Evolutionary conservation across 2,329 filamentous ascomycete genomes (phyloP).

Genomic region (Calonectria hawksworthii): DNA sequence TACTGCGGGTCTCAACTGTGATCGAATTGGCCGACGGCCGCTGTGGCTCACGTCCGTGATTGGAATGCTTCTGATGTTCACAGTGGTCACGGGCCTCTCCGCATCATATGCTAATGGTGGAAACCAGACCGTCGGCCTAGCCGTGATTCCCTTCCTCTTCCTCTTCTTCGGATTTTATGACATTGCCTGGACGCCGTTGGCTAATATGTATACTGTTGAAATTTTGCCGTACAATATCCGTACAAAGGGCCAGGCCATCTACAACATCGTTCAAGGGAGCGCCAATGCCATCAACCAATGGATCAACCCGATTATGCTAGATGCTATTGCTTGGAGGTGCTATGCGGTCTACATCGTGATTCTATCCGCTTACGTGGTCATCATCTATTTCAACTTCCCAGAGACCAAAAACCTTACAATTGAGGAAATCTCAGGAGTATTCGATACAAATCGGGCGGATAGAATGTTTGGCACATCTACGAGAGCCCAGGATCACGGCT

Average conservation of each 20-base stretch:
- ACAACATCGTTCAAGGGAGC: neutral
- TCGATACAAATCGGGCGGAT: neutral
- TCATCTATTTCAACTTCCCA: neutral
- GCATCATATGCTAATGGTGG: neutral
- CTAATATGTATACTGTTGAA: neutral
- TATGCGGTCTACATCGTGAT: neutral
- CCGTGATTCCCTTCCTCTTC: neutral
- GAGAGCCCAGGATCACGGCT: neutral
- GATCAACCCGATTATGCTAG: neutral
- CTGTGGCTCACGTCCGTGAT: neutral
- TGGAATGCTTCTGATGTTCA: neutral
- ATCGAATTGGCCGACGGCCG: neutral
- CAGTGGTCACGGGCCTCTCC: neutral
- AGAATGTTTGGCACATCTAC: neutral
- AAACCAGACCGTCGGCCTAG: neutral
- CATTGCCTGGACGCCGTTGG: neutral
- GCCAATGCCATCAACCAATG: neutral
- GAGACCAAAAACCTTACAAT: neutral
- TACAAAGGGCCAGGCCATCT: neutral
- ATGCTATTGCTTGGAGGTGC: neutral
- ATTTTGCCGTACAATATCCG: neutral
- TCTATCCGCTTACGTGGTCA: neutral
- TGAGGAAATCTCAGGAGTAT: neutral
- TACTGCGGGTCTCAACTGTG: neutral
- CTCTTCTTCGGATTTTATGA: neutral